Base-by-base conservation (phyloP, 2,329 filamentous ascomycete genomes). In the Trichoderma sp. region DNA sequence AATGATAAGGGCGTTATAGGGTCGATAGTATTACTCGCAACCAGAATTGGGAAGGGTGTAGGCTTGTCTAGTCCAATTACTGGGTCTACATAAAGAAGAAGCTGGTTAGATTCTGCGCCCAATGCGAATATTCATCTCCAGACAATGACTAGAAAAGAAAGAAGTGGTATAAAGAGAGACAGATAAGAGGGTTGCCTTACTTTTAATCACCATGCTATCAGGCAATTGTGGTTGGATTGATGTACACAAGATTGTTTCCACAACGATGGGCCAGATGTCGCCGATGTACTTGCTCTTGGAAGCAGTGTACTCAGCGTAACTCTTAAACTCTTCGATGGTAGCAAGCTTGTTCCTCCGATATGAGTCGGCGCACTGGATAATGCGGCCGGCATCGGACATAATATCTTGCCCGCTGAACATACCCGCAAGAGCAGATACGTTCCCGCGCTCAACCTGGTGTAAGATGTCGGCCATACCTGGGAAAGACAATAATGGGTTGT, bases 11-110 rank as follows among this genome's bases (percentile, higher is more conserved):
- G 62, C 28, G 62, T 65, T 53, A 65, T 65, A 26, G 62, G 62
- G 11, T 65, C 62, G 28, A 65, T 65, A n/a, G 43, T 65, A 53
- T 65, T 65, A 20, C 62, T 65, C n/a, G 62, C 26, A 20, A 65
- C 4, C 26, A 65, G 12, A n/a, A 65, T 65, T 7, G 62, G 62
- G 28, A 65, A 65, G 3, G 17, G 23, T 17, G 43, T 65, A 53
- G 62, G 62, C 39, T 28, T 65, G 6, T 6, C 28, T 6, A 53
- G 7, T 26, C 62, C 62, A 9, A 6, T 53, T 17, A 5, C 23
- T 20, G 17, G 62, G 26, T 7, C 62, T 65, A 13, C 0, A 9
- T n/a, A 47, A 30, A 2, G 13, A 32, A 30, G 15, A 34, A 34
- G 3, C 6, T 6, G 28, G 8, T 65, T 53, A 53, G 62, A 34